Evolutionary conservation across 2,329 filamentous ascomycete species (phyloP).

Genomic region (Cytospora chrysosperma): DNA sequence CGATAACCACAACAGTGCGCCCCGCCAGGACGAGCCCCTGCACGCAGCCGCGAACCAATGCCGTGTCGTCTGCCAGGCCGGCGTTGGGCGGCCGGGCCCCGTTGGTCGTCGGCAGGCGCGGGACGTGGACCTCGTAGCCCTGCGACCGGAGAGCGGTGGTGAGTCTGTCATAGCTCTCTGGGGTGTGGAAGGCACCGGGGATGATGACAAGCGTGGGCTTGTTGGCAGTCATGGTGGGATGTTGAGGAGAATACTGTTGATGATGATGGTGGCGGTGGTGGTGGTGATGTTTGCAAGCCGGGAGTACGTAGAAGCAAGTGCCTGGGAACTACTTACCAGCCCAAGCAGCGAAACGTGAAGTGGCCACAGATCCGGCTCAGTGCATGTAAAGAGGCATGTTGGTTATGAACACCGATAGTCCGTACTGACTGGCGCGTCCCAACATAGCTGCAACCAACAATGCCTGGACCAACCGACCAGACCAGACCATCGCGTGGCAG

Average conservation of each 20-base stretch:
- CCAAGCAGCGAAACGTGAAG: no score
- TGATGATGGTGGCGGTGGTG: no score
- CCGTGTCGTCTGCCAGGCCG: not conserved
- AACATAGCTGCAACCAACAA: no score
- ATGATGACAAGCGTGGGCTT: slow-evolving; percentile 13
- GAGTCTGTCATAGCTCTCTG: slow-evolving; percentile 4
- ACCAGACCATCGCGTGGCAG: no score
- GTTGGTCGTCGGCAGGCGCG: not conserved
- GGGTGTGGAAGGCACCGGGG: slow-evolving; percentile 1
- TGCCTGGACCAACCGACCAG: no score
- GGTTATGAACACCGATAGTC: no score
- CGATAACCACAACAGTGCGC: not conserved
- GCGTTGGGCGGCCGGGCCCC: slow-evolving; percentile 2
- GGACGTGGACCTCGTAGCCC: slow-evolving; percentile 9
- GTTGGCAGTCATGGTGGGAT: not conserved
- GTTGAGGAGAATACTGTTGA: not conserved
- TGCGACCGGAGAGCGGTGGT: not conserved
- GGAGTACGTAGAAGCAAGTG: no score
- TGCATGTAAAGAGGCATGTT: no score
- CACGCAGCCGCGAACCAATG: not conserved
- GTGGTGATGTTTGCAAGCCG: not conserved
- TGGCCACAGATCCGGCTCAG: no score
- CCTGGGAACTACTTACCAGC: no score
- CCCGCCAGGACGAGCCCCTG: not conserved
- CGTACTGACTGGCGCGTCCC: no score